Percentiles rank a stretch among this genome's conserved stretches.
These are phyloP conservation scores for Claviceps sp. DNA, from an alignment of 2,329 filamentous ascomycete species.

Conservation along the genomic window DNA sequence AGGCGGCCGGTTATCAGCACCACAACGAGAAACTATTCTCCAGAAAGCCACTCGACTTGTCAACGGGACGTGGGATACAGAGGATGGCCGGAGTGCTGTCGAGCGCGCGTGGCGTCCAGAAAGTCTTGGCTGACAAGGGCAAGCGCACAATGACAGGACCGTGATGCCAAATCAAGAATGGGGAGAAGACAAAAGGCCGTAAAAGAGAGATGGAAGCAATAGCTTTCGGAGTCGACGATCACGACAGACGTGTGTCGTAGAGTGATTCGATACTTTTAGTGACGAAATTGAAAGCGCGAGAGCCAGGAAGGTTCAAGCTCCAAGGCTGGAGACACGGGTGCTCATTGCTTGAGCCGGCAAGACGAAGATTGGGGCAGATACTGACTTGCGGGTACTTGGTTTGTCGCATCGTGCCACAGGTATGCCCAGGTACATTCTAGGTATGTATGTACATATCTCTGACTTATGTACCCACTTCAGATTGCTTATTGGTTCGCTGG, in stretches of 20 bases:
- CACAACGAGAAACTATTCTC: neutral
- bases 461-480: neutral
- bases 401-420: neutral
- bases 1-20: neutral
- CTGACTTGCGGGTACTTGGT: slow-evolving; percentile 8
- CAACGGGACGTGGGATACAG: neutral
- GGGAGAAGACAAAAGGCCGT: slow-evolving; percentile 3
- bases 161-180: neutral
- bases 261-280: slow-evolving; percentile 3
- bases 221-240: neutral
- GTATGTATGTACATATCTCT: too few relatives aligned
- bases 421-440: slow-evolving; percentile 12
- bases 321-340: slow-evolving; percentile 12
- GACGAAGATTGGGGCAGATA: slow-evolving; percentile 5
- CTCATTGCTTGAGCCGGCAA: neutral
- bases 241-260: neutral
- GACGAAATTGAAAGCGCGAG: slow-evolving; percentile 2
- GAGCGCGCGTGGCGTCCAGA: slow-evolving; percentile 3
- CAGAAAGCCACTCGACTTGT: neutral
- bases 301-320: slow-evolving; percentile 19
- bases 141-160: slow-evolving; percentile 2
- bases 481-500: slow-evolving; percentile 3
- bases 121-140: slow-evolving; percentile 3
- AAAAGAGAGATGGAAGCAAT: neutral
- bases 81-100: neutral